Conservation (phyloP, 371 early-diverging fungal species). For the Apophysomyces sp. region DNA sequence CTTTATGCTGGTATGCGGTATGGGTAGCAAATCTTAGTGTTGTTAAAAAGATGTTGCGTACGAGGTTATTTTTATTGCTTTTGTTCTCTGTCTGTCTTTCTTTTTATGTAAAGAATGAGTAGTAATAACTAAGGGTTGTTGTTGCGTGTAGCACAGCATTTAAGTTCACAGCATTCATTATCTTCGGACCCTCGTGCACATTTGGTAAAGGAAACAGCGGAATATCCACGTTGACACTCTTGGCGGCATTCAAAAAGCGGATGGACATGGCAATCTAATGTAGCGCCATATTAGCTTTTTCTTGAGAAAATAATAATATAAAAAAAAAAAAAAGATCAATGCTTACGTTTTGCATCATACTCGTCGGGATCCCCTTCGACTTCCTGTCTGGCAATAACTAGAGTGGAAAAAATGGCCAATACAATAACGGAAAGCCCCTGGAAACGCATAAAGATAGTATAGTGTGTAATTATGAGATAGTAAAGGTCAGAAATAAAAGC, state of each 20-base stretch:
- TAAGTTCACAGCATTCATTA: neutral
- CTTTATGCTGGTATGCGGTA: slow-evolving; percentile 53
- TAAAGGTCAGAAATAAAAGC: no score
- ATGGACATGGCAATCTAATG: neutral
- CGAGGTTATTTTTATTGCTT: neutral
- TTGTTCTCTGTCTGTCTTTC: neutral
- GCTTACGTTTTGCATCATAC: neutral
- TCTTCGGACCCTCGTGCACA: neutral
- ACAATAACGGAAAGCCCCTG: neutral
- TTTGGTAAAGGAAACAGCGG: neutral
- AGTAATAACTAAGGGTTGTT: neutral
- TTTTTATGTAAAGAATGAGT: neutral
- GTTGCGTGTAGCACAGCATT: neutral
- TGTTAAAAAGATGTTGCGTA: neutral
- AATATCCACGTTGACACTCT: neutral
- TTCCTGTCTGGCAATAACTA: neutral
- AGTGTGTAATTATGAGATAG: no score
- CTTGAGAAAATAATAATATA: neutral
- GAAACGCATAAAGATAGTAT: neutral
- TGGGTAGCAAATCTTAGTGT: slow-evolving; percentile 28
- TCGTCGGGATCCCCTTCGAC: neutral
- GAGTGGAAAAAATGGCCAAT: neutral
- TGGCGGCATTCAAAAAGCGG: neutral
- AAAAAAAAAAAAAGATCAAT: neutral
- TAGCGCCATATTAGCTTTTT: neutral